These are phyloP conservation scores for Backusella macrospora DNA, from an alignment of 192 early-diverging fungal genomes.

Conservation along the genomic window DNA sequence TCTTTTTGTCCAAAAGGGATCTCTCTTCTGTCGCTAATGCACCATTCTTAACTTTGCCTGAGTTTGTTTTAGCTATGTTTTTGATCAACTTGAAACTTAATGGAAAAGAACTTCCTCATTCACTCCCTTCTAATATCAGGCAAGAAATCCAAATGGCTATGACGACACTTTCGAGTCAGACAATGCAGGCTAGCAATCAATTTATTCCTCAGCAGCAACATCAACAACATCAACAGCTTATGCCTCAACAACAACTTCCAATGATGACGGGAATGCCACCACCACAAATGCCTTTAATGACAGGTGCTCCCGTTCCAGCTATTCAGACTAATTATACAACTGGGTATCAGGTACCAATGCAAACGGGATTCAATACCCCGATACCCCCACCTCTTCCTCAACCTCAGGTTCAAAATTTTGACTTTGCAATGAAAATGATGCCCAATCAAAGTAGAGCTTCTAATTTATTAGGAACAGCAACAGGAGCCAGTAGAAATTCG, in stretches of 20 bases:
- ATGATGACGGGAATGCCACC: constrained; percentile 16
- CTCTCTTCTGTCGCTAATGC: constrained; percentile 50
- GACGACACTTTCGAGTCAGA: constrained; percentile 29
- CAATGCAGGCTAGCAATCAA: constrained; percentile 9
- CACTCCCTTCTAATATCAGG: constrained; percentile 49
- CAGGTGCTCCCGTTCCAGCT: constrained; percentile 14
- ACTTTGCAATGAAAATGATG: constrained; percentile 46
- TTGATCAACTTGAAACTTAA: constrained; percentile 54
- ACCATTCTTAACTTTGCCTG: constrained; percentile 57
- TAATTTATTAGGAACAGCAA: constrained; percentile 27
- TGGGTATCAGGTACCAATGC: constrained; percentile 28
- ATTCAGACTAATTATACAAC: constrained; percentile 10
- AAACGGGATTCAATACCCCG: constrained; percentile 15
- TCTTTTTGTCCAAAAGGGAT: constrained; percentile 44
- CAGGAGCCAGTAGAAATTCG: constrained; percentile 42
- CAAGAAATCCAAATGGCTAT: constrained; percentile 49
- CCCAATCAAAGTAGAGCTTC: constrained; percentile 27
- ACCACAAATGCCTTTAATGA: constrained; percentile 29
- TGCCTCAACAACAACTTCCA: background rate
- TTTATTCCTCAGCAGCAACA: constrained; percentile 19
- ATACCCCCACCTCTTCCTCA: constrained; percentile 18
- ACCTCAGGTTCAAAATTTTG: constrained; percentile 33
- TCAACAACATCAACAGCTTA: background rate
- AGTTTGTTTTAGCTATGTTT: constrained; percentile 70
- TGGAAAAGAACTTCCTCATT: constrained; percentile 55